Conservation (phyloP, 306 rosid species). For the Glycine tomentella region DNA sequence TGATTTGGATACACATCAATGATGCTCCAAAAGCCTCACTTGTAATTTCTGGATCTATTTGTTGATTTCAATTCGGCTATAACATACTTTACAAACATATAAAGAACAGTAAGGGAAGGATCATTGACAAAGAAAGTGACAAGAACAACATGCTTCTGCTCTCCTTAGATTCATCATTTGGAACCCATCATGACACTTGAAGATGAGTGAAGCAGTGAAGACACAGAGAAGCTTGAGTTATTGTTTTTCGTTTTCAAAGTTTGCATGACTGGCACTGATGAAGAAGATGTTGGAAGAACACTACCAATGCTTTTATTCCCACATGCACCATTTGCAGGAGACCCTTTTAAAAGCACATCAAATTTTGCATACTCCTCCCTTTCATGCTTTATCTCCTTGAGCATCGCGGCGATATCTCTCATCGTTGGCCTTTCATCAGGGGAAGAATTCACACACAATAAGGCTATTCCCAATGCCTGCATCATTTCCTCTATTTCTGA, state of each 20-base stretch:
- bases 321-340: conserved; percentile 44
- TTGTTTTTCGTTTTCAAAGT: conserved; percentile 62
- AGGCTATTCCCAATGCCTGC: conserved; percentile 92
- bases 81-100: conserved; percentile 49
- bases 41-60: conserved; percentile 44
- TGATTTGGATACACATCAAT: conserved; percentile 41
- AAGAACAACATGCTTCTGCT: conserved; percentile 35
- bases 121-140: conserved; percentile 34
- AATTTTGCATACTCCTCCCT: conserved; percentile 90
- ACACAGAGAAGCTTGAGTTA: conserved; percentile 74
- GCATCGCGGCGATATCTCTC: conserved; percentile 95
- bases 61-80: conserved; percentile 50
- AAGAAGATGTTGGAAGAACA: conserved; percentile 57
- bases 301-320: conserved; percentile 50
- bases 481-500: conserved; percentile 86
- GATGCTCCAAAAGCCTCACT: conserved; percentile 42
- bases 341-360: conserved; percentile 80
- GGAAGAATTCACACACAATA: conserved; percentile 77
- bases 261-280: conserved; percentile 59
- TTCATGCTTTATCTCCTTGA: conserved; percentile 82
- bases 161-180: conserved; percentile 43
- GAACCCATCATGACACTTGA: conserved; percentile 55
- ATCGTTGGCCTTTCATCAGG: conserved; percentile 96
- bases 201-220: conserved; percentile 66
- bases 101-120: conserved; percentile 40